Percentiles rank a stretch among this genome's conserved stretches.
phyloP scores from a whole-genome alignment of 2,329 filamentous ascomycete species.

The Apiospora hydei region DNA sequence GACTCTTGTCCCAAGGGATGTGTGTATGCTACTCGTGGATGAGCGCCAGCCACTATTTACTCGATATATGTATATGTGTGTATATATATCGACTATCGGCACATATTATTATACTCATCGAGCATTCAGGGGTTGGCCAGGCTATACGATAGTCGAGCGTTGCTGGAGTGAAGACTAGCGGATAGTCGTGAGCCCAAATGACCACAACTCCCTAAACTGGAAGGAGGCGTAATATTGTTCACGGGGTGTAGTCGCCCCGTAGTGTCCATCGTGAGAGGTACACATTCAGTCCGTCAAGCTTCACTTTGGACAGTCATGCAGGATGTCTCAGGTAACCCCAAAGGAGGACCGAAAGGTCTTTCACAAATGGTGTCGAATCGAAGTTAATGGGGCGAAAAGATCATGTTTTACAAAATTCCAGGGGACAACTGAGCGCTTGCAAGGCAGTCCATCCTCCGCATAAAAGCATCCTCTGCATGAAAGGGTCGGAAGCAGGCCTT shows the following conservation, averaged over 20 bases:
- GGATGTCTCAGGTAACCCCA: neutral
- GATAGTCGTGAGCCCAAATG: neutral
- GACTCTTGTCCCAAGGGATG: too few species aligned
- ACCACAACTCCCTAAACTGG: neutral
- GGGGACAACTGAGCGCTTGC: too few species aligned
- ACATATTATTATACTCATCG: neutral
- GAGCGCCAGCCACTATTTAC: neutral
- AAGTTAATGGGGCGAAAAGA: too few species aligned
- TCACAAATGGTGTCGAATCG: neutral
- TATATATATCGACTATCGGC: neutral
- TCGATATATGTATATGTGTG: too few species aligned
- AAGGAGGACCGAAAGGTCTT: neutral
- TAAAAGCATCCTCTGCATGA: too few species aligned
- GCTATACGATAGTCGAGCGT: neutral
- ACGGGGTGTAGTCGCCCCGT: neutral
- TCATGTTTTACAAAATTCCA: too few species aligned
- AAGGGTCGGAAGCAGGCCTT: too few species aligned
- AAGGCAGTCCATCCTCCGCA: too few species aligned
- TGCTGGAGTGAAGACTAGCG: neutral
- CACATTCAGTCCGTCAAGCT: neutral
- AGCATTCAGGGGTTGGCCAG: too few species aligned
- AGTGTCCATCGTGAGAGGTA: neutral
- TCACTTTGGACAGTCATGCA: neutral
- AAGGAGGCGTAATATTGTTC: neutral
- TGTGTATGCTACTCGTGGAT: neutral